Percentiles rank a stretch among this genome's conserved stretches.
These are phyloP conservation scores for Phytopythium boreale DNA, from an alignment of 352 stramenopile species.

Conservation along the genomic window DNA sequence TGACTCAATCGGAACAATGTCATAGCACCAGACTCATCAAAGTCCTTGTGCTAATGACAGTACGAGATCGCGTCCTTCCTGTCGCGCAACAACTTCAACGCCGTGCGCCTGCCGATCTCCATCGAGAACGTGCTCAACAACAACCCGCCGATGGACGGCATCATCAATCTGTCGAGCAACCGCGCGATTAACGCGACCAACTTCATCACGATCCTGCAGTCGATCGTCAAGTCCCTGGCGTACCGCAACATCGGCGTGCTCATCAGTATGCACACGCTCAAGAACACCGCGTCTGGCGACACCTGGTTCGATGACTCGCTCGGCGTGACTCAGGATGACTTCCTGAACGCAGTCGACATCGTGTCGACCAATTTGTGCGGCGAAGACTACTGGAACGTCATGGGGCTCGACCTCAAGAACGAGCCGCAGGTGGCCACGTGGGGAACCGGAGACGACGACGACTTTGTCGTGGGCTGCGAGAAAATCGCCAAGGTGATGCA, in stretches of 20 bases:
- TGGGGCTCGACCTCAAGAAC: slow-evolving; percentile 82
- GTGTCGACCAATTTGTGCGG: slow-evolving; percentile 61
- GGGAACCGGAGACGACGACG: slow-evolving; percentile 58
- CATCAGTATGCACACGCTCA: slow-evolving; percentile 72
- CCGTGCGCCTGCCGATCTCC: slow-evolving; percentile 61
- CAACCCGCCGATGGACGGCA: slow-evolving; percentile 42
- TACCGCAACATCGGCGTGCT: slow-evolving; percentile 75
- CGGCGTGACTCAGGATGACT: slow-evolving; percentile 51
- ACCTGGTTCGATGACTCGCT: slow-evolving; percentile 63
- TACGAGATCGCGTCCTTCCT: slow-evolving; percentile 79
- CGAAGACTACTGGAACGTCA: slow-evolving; percentile 75
- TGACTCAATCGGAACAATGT: not conserved
- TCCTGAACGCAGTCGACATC: slow-evolving; percentile 51
- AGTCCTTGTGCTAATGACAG: not conserved
- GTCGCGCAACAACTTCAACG: slow-evolving; percentile 83
- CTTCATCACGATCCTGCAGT: slow-evolving; percentile 73
- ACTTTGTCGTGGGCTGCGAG: slow-evolving; percentile 62
- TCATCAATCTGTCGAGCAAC: slow-evolving; percentile 74
- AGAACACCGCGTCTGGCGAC: slow-evolving; percentile 45
- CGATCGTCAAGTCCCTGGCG: slow-evolving; percentile 59
- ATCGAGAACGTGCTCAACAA: slow-evolving; percentile 72
- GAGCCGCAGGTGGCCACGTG: slow-evolving; percentile 65
- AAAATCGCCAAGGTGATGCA: slow-evolving; percentile 82
- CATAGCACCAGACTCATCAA: not conserved
- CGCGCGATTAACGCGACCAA: slow-evolving; percentile 65